Conservation (phyloP, 2,329 filamentous ascomycete species). For the Trichoderma semiorbis region DNA sequence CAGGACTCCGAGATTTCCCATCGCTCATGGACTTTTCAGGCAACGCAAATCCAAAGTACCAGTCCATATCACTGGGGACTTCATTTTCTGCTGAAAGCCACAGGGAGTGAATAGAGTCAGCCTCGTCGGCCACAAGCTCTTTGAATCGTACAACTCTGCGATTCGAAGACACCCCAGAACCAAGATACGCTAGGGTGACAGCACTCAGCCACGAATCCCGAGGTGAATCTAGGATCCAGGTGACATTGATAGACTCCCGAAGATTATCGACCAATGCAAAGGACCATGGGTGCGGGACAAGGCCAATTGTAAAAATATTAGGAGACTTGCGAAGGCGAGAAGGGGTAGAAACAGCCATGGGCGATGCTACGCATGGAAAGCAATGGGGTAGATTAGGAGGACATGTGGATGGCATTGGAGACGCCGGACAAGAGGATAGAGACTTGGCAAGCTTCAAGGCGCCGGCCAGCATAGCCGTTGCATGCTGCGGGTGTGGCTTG, state of each 20-base stretch:
- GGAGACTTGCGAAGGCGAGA: constrained; percentile 68
- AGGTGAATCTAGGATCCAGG: constrained; percentile 63
- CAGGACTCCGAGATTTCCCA: constrained; percentile 25
- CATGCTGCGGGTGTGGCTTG: constrained; percentile 74
- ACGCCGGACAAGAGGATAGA: constrained; percentile 70
- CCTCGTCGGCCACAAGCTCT: constrained; percentile 70
- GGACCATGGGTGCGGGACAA: constrained; percentile 89
- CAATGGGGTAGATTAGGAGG: constrained; percentile 78
- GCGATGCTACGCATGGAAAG: constrained; percentile 62
- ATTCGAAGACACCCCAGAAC: constrained; percentile 55
- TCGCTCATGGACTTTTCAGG: constrained; percentile 54
- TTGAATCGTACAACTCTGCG: constrained; percentile 74
- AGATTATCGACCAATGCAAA: constrained; percentile 64
- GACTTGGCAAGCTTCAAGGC: constrained; percentile 70
- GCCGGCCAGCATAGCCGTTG: constrained; percentile 66
- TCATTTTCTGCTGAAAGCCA: constrained; percentile 74
- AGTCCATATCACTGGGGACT: constrained; percentile 71
- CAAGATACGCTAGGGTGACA: constrained; percentile 67
- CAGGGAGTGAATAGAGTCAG: constrained; percentile 61
- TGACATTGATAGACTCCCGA: constrained; percentile 57
- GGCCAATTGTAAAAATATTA: constrained; percentile 74
- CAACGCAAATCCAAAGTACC: constrained; percentile 83
- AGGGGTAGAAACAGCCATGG: constrained; percentile 65
- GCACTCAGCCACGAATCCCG: constrained; percentile 77
- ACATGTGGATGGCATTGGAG: constrained; percentile 71